Conservation (phyloP, 805 yeast species). For the Cyberlindnera xylosilytica region DNA sequence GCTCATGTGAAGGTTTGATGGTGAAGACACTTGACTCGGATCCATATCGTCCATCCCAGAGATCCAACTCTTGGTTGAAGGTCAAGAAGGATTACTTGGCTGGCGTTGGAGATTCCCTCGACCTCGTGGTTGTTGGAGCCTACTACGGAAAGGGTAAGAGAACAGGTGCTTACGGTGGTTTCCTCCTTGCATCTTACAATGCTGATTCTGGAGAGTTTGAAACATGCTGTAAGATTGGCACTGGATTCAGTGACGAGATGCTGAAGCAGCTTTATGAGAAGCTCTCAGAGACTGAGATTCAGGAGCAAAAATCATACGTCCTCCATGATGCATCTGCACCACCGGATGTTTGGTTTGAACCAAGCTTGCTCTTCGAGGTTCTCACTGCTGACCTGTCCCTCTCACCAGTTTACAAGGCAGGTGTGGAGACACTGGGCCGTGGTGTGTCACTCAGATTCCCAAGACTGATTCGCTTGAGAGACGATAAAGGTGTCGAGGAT, state of each 20-base stretch:
- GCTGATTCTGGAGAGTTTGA: slow-evolving; percentile 90
- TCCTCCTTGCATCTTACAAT: slow-evolving; percentile 85
- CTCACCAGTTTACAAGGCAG: slow-evolving; percentile 88
- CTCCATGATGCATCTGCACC: slow-evolving; percentile 68
- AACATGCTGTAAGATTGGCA: slow-evolving; percentile 95
- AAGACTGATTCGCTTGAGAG: slow-evolving; percentile 76
- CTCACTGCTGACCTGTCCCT: slow-evolving; percentile 86
- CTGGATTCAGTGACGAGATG: slow-evolving; percentile 90
- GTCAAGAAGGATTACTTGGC: slow-evolving; percentile 91
- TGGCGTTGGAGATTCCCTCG: slow-evolving; percentile 95
- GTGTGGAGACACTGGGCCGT: slow-evolving; percentile 63
- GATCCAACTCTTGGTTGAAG: slow-evolving; percentile 94
- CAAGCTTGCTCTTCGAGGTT: slow-evolving; percentile 79
- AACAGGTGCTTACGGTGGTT: slow-evolving; percentile 94
- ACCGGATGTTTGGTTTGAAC: slow-evolving; percentile 96
- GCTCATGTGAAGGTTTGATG: slow-evolving; percentile 95
- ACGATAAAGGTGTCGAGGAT: slow-evolving; percentile 82
- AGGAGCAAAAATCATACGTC: slow-evolving; percentile 62
- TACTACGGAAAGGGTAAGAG: slow-evolving; percentile 92
- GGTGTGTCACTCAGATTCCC: slow-evolving; percentile 91
- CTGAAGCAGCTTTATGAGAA: slow-evolving; percentile 56
- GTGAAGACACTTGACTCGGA: slow-evolving; percentile 80
- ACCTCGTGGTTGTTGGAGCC: slow-evolving; percentile 91
- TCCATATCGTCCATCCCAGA: slow-evolving; percentile 92
- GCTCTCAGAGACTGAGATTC: slow-evolving; percentile 64